These are phyloP conservation scores for Populus nigra DNA, from an alignment of 345 rosid genomes.

Conservation along the genomic window DNA sequence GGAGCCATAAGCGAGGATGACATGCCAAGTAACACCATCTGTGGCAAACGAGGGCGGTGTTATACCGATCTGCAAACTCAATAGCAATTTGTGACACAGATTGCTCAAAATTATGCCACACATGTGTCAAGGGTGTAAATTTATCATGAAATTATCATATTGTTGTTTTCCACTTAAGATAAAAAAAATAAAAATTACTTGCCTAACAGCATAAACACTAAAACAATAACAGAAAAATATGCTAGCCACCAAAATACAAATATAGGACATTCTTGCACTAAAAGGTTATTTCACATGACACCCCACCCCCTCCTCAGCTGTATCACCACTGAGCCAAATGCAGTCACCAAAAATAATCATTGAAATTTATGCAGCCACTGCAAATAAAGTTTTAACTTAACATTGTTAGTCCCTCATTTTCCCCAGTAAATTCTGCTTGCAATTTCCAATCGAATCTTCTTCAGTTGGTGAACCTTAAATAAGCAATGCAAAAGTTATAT, in stretches of 20 bases:
- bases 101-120: slow-evolving; percentile 19
- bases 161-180: not conserved
- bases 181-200: not conserved
- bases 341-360: too few species aligned
- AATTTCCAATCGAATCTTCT: not conserved
- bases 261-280: too few species aligned
- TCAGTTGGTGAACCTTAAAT: not conserved
- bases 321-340: not conserved
- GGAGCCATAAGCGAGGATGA: slow-evolving; percentile 93
- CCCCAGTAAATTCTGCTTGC: not conserved
- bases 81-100: slow-evolving; percentile 44
- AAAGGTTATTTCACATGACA: too few species aligned
- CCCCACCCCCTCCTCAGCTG: too few species aligned
- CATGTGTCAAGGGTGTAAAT: not conserved
- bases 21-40: slow-evolving; percentile 95
- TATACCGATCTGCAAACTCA: slow-evolving; percentile 99
- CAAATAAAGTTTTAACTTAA: too few species aligned
- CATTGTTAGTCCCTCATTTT: too few species aligned
- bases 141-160: not conserved
- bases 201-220: not conserved
- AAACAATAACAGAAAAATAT: not conserved
- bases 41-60: slow-evolving; percentile 99
- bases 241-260: not conserved
- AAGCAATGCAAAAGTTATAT: not conserved
- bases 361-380: too few species aligned